A percentile compares a stretch with the other conserved stretches of the same genome.
Conservation (phyloP, 2,329 filamentous ascomycete species). For the Aspergillus calidoustus region DNA sequence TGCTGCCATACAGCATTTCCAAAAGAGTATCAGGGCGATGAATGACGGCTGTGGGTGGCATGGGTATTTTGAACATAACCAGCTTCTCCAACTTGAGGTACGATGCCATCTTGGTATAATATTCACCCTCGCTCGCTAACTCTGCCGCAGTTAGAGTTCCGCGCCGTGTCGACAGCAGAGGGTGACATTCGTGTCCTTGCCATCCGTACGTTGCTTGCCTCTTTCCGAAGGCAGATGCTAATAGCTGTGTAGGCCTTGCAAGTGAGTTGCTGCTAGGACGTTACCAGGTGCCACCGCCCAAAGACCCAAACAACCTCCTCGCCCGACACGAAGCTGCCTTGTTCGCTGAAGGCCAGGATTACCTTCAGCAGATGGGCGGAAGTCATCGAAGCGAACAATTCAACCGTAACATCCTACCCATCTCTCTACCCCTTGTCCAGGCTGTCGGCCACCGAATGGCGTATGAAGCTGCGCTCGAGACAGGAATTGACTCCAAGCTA, state of each 20-base stretch:
- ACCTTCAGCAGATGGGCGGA: not conserved
- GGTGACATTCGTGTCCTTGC: constrained; percentile 26
- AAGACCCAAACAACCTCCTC: constrained; percentile 17
- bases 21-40: constrained; percentile 16
- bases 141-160: constrained; percentile 5
- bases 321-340: constrained; percentile 29
- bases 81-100: constrained; percentile 19
- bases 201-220: constrained; percentile 24
- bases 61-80: constrained; percentile 22
- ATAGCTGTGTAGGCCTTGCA: constrained; percentile 26
- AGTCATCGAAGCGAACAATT: constrained; percentile 26
- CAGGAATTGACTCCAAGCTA: constrained; percentile 15
- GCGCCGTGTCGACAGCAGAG: constrained; percentile 24
- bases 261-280: constrained; percentile 31
- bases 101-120: fast-evolving
- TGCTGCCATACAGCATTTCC: constrained; percentile 13
- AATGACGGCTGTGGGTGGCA: constrained; percentile 21
- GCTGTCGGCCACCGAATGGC: constrained; percentile 31
- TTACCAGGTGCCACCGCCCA: constrained; percentile 27
- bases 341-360: constrained; percentile 18
- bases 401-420: constrained; percentile 27
- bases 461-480: constrained; percentile 26
- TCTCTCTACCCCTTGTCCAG: constrained; percentile 23
- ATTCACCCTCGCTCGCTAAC: not conserved
- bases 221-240: not conserved